phyloP scores from a whole-genome alignment of 78 protist species.

The Tieghemostelium lacteum region DNA sequence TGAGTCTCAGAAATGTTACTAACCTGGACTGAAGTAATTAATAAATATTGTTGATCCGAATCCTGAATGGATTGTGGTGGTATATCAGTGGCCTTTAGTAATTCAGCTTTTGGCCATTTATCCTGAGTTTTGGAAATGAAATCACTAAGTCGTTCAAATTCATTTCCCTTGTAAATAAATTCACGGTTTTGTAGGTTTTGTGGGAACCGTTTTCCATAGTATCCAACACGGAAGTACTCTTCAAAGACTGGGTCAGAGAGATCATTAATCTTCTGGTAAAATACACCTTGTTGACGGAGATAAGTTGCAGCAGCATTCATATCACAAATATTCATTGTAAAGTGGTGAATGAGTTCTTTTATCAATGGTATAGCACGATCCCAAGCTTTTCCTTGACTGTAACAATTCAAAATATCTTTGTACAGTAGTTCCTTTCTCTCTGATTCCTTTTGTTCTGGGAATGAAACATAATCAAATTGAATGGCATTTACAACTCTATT shows the following conservation, averaged over 20 bases:
- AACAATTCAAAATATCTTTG: slow-evolving; percentile 51
- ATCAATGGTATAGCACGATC: slow-evolving; percentile 80
- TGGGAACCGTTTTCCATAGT: slow-evolving; percentile 84
- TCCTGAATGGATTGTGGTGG: slow-evolving; percentile 58
- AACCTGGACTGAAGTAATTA: slow-evolving; percentile 56
- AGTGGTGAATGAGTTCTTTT: slow-evolving; percentile 65
- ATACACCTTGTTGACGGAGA: slow-evolving; percentile 54
- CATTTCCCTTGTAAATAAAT: slow-evolving; percentile 80
- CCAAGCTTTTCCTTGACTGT: slow-evolving; percentile 84
- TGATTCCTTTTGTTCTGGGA: slow-evolving; percentile 71
- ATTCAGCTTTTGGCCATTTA: slow-evolving; percentile 80
- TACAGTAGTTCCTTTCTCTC: slow-evolving; percentile 67
- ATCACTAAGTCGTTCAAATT: slow-evolving; percentile 66
- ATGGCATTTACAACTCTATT: slow-evolving; percentile 26
- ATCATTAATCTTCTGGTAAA: slow-evolving; percentile 70
- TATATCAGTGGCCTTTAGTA: slow-evolving; percentile 58
- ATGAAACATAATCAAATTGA: slow-evolving; percentile 26
- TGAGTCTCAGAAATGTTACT: slow-evolving; percentile 46
- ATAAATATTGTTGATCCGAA: slow-evolving; percentile 29
- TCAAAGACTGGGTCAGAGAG: slow-evolving; percentile 39
- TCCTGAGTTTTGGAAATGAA: slow-evolving; percentile 62
- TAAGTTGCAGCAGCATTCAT: slow-evolving; percentile 55
- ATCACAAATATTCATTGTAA: slow-evolving; percentile 72
- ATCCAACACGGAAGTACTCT: slow-evolving; percentile 88
- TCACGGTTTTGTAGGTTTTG: slow-evolving; percentile 37